A percentile compares a stretch with the other conserved stretches of the same genome.
Conservation (phyloP, 805 yeast species). For the Saturnispora serradocipensis region DNA sequence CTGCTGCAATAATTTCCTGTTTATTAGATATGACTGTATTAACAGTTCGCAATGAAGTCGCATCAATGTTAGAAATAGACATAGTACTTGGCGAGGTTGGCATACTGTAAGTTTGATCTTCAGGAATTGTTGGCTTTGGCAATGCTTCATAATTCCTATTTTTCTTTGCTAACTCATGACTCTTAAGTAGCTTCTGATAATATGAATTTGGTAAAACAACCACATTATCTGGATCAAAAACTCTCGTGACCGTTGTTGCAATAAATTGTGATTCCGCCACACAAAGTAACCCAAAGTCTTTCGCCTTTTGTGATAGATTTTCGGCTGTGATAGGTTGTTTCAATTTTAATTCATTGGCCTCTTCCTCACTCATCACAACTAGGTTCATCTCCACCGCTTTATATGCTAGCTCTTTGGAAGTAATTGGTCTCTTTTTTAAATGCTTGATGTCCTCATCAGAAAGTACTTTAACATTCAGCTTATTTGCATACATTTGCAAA, state of each 20-base stretch:
- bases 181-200: constrained; percentile 47
- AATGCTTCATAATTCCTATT: constrained; percentile 8
- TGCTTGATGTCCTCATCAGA: constrained; percentile 26
- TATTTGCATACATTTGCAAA: constrained; percentile 16
- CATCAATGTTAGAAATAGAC: constrained; percentile 7
- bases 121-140: constrained; percentile 8
- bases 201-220: constrained; percentile 58
- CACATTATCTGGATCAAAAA: constrained; percentile 46
- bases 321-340: constrained; percentile 11
- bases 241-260: constrained; percentile 50
- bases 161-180: constrained; percentile 28
- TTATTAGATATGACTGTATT: constrained; percentile 61
- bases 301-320: constrained; percentile 33
- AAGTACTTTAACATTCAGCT: constrained; percentile 28
- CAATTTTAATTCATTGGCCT: constrained; percentile 14
- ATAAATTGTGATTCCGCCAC: constrained; percentile 53
- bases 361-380: constrained; percentile 24
- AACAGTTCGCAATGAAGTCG: constrained; percentile 27
- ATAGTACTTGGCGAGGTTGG: constrained; percentile 9
- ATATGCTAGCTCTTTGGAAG: constrained; percentile 26
- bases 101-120: constrained; percentile 9
- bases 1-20: constrained; percentile 68
- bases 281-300: constrained; percentile 38
- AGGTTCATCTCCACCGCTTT: constrained; percentile 36
- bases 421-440: constrained; percentile 22